These are phyloP conservation scores for Starmerella apicola DNA, from an alignment of 805 yeast genomes.

Conservation along the genomic window DNA sequence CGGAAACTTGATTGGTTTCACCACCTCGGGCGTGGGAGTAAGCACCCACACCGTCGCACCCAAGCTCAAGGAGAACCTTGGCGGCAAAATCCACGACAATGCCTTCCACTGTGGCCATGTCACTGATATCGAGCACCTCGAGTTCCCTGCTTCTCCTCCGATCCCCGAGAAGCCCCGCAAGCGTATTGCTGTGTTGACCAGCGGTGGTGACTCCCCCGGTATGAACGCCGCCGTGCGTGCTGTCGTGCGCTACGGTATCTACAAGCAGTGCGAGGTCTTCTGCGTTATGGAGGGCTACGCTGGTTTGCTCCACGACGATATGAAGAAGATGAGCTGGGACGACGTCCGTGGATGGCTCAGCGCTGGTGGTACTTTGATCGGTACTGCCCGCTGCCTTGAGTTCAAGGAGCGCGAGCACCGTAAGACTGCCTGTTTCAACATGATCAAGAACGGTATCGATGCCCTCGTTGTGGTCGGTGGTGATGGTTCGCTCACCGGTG, in stretches of 20 bases:
- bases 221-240: conserved; percentile 96
- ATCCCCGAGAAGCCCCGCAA: conserved; percentile 22
- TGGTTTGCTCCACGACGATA: conserved; percentile 62
- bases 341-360: conserved; percentile 91
- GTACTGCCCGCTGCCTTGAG: conserved; percentile 85
- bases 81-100: conserved; percentile 1
- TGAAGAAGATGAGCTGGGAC: conserved; percentile 76
- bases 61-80: background rate
- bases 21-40: conserved; percentile 25
- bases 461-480: conserved; percentile 96
- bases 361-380: conserved; percentile 89
- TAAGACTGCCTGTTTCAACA: conserved; percentile 65
- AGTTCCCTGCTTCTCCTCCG: conserved; percentile 16
- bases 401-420: conserved; percentile 82
- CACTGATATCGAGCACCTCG: conserved; percentile 7
- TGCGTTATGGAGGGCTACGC: conserved; percentile 92
- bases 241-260: conserved; percentile 84
- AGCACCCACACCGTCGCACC: conserved; percentile 11
- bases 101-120: conserved; percentile 6
- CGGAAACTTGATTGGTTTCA: conserved; percentile 72
- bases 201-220: conserved; percentile 99
- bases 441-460: conserved; percentile 81
- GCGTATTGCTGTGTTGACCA: conserved; percentile 89
- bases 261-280: conserved; percentile 75
- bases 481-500: conserved; percentile 97